Conservation (phyloP, 2,329 filamentous ascomycete genomes). For the Trichoderma simmonsii region DNA sequence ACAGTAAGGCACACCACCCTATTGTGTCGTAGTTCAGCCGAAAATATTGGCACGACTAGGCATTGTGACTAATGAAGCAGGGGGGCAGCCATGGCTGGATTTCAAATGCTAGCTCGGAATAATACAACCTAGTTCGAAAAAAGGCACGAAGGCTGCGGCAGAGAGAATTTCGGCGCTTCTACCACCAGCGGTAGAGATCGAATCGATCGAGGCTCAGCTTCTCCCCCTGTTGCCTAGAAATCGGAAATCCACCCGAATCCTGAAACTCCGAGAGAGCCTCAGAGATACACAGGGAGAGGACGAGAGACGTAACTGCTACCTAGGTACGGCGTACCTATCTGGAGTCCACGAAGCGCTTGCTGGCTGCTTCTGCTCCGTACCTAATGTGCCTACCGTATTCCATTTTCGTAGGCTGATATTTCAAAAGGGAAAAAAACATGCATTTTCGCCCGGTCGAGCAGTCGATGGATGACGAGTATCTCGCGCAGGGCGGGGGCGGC, state of each 20-base stretch:
- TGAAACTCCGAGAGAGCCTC: neutral
- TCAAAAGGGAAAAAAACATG: conserved; percentile 25
- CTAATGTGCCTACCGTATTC: neutral
- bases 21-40: conserved; percentile 7
- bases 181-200: neutral
- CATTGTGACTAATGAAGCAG: conserved; percentile 12
- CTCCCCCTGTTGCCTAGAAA: neutral
- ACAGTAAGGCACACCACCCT: conserved; percentile 10
- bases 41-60: conserved; percentile 4
- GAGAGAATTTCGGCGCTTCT: neutral
- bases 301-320: neutral
- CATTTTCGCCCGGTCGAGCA: conserved; percentile 35
- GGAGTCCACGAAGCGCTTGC: neutral
- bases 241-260: neutral
- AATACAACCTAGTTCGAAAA: neutral
- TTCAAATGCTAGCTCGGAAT: neutral
- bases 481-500: conserved; percentile 23
- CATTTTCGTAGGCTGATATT: conserved; percentile 4
- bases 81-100: neutral
- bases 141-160: neutral
- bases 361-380: neutral
- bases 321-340: neutral
- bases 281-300: neutral
- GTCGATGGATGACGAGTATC: conserved; percentile 29
- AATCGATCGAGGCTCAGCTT: conserved; percentile 3